phyloP scores from a whole-genome alignment of 305 asterid genomes.

The Fraxinus dipetala region DNA sequence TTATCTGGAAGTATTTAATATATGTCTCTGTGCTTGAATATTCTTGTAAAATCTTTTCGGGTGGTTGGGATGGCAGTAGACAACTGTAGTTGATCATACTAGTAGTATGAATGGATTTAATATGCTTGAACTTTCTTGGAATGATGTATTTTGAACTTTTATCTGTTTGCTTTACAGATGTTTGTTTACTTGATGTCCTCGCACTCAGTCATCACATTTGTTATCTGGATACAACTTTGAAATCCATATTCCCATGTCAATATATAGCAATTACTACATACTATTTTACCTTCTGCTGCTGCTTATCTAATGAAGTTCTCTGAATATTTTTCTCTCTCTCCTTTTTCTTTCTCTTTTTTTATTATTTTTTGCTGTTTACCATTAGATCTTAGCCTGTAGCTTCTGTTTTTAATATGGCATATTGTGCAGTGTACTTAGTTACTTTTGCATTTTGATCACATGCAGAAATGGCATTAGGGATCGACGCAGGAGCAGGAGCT shows the following conservation, averaged over 20 bases:
- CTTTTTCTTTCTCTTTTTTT: no score
- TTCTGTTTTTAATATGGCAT: background rate
- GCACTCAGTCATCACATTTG: background rate
- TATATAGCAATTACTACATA: background rate
- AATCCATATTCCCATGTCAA: no score
- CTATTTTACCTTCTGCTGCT: background rate
- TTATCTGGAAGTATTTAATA: no score
- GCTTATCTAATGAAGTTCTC: background rate
- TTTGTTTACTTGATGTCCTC: background rate
- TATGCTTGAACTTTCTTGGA: background rate
- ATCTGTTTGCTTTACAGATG: background rate
- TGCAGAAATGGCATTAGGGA: constrained; percentile 80
- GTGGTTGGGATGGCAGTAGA: background rate
- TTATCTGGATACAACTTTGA: background rate
- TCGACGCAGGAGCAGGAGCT: constrained; percentile 93
- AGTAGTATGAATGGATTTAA: background rate
- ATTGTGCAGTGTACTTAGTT: background rate
- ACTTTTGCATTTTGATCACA: background rate
- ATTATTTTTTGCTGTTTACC: background rate
- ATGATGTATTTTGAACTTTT: background rate
- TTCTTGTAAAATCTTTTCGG: background rate
- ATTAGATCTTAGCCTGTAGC: background rate
- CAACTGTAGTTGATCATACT: background rate
- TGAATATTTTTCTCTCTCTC: background rate
- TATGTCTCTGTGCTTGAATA: background rate